Base-by-base conservation (phyloP, 2,329 filamentous ascomycete species). In the Aspergillus novofumigatus region DNA sequence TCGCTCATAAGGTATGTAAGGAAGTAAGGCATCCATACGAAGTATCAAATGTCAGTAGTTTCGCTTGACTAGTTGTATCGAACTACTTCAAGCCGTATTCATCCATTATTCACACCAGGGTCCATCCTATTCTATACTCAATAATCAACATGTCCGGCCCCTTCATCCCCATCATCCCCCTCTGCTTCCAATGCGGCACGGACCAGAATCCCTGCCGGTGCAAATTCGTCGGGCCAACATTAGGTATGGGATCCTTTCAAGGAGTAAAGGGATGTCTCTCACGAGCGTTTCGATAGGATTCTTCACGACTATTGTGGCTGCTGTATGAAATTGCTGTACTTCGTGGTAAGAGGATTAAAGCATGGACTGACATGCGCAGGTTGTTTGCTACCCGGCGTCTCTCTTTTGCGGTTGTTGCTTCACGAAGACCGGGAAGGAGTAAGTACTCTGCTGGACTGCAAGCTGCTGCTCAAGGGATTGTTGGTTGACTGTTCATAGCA, bases 151-250 rank as follows among this genome's bases (percentile, higher is more conserved):
- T 78, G 75, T 69, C 66, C 55, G 68, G 63, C 58, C 28, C 77
- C 53, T 76, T 74, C 66, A 64, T 82, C 50, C 79, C 80, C 20
- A 67, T 82, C 53, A 77, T 80, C 42, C 74, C 81, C 10, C 68
- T 82, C 63, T 83, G 81, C 69, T 80, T 83, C 67, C 81, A 84
- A 67, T 83, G 80, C 68, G 81, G 71, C 49, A 83, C 80, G 8
- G 75, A 83, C 58, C 80, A 84, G 63, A 84, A 84, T 55, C 82
- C 81, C 3, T 84, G 81, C 55, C 80, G 78, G 59, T 83, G 81
- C 65, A 84, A 84, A 66, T 75, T 84, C 8, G 75, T 84, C 28
- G 81, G 82, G 1, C 81, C 81, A 41, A 84, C 81, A 1, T 65
- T 84, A 47, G 81, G 80, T 65, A 75, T 62, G 64, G 20, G 42